phyloP scores from a whole-genome alignment of 352 stramenopile genomes.

The Blastocystis sp. region DNA sequence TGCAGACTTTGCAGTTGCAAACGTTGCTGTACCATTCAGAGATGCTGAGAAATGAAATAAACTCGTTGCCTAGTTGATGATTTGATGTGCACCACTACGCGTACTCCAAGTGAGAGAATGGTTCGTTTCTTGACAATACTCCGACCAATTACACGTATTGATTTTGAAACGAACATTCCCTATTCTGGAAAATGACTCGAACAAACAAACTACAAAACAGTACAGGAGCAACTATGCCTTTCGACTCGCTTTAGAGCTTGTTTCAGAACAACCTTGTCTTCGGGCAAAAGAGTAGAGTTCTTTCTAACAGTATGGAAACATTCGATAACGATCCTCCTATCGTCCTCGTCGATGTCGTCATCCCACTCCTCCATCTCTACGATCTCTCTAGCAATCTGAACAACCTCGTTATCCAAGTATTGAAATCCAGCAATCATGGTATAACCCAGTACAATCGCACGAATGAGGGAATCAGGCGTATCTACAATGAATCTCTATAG shows the following conservation, averaged over 20 bases:
- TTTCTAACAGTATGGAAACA: neutral
- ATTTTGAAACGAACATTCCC: neutral
- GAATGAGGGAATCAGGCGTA: neutral
- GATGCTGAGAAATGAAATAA: neutral
- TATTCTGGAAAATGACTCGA: no score
- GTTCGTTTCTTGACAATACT: no score
- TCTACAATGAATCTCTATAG: neutral
- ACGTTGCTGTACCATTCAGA: neutral
- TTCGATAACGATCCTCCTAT: neutral
- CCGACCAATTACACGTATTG: neutral
- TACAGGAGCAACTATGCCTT: neutral
- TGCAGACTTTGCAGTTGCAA: neutral
- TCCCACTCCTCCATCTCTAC: slow-evolving; percentile 8
- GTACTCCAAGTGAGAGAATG: no score
- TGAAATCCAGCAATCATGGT: neutral
- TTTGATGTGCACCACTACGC: no score
- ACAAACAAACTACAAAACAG: neutral
- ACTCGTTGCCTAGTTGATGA: no score
- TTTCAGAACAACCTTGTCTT: neutral
- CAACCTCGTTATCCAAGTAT: slow-evolving; percentile 42
- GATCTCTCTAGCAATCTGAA: neutral
- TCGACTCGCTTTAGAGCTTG: neutral
- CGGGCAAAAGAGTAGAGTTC: neutral
- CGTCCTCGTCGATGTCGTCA: neutral
- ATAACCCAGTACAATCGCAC: neutral